These are phyloP conservation scores for Saccharomyces hybrid DNA, from an alignment of 1,139 yeast genomes.

Conservation along the genomic window DNA sequence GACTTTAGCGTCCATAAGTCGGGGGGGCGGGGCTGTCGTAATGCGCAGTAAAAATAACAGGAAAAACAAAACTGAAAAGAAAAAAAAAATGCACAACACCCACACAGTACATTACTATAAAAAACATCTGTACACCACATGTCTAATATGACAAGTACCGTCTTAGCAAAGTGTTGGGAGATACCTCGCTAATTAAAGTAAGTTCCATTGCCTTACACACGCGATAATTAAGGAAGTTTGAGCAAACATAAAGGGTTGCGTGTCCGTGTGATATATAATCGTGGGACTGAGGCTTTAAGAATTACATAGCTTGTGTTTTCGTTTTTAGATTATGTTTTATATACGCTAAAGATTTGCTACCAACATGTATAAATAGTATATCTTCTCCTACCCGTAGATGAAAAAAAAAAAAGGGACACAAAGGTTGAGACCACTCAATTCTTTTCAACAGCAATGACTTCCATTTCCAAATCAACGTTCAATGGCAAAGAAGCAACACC, in stretches of 20 bases:
- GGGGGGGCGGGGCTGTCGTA: too few species aligned
- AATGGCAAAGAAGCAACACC: constrained; percentile 84
- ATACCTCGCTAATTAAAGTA: too few species aligned
- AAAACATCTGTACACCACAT: not conserved
- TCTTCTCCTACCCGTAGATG: not conserved
- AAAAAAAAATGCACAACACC: not conserved
- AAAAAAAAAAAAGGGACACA: not conserved
- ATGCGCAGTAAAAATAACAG: too few species aligned
- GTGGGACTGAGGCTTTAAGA: not conserved
- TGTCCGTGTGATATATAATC: not conserved
- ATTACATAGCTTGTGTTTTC: not conserved
- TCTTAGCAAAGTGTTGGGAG: not conserved
- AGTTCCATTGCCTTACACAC: not conserved
- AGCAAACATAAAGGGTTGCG: not conserved
- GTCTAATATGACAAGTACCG: not conserved
- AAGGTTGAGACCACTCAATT: constrained; percentile 6
- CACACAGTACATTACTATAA: not conserved
- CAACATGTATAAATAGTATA: not conserved
- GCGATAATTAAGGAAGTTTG: not conserved
- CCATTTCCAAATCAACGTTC: constrained; percentile 65
- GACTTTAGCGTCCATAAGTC: too few species aligned
- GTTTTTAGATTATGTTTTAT: not conserved
- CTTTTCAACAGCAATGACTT: constrained; percentile 67
- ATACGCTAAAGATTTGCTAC: not conserved
- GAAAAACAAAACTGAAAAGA: not conserved